These are phyloP conservation scores for Tricholomella constricta DNA, from an alignment of 768 basidiomycete genomes.

Conservation along the genomic window DNA sequence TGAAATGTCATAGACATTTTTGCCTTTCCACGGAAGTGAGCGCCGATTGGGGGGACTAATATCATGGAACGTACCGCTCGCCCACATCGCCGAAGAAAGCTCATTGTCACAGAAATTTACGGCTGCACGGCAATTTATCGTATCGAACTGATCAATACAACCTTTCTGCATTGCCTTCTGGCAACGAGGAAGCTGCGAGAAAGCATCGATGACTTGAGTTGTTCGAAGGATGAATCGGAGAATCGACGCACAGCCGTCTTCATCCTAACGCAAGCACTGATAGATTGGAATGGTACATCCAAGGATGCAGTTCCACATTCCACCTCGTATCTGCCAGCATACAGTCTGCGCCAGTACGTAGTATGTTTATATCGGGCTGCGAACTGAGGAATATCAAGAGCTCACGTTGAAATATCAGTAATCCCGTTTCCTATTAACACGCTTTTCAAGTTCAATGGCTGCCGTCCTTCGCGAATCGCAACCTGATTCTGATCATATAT, in stretches of 20 bases:
- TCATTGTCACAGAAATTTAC: slow-evolving; percentile 63
- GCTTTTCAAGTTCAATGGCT: slow-evolving; percentile 66
- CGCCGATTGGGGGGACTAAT: neutral
- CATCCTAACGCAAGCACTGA: slow-evolving; percentile 61
- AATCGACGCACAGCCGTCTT: slow-evolving; percentile 52
- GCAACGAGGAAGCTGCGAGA: slow-evolving; percentile 66
- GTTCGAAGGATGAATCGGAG: neutral
- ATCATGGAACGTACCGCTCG: slow-evolving; percentile 37
- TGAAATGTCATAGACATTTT: slow-evolving; percentile 27
- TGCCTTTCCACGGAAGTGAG: slow-evolving; percentile 14
- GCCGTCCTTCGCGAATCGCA: slow-evolving; percentile 47
- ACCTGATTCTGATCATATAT: slow-evolving; percentile 72
- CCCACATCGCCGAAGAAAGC: slow-evolving; percentile 43
- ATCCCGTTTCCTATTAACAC: slow-evolving; percentile 70
- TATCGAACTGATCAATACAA: slow-evolving; percentile 70
- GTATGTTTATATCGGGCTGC: neutral
- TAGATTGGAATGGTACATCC: slow-evolving; percentile 52
- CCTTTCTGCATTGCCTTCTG: slow-evolving; percentile 52
- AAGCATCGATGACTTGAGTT: neutral
- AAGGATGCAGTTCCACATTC: slow-evolving; percentile 62
- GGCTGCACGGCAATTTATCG: slow-evolving; percentile 67
- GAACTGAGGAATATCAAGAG: slow-evolving; percentile 27
- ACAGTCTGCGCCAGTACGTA: slow-evolving; percentile 31
- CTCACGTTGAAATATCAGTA: slow-evolving; percentile 48
- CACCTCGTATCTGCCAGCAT: slow-evolving; percentile 54